phyloP scores from a whole-genome alignment of 371 early-diverging fungal species.

The Entomophthora muscae region DNA sequence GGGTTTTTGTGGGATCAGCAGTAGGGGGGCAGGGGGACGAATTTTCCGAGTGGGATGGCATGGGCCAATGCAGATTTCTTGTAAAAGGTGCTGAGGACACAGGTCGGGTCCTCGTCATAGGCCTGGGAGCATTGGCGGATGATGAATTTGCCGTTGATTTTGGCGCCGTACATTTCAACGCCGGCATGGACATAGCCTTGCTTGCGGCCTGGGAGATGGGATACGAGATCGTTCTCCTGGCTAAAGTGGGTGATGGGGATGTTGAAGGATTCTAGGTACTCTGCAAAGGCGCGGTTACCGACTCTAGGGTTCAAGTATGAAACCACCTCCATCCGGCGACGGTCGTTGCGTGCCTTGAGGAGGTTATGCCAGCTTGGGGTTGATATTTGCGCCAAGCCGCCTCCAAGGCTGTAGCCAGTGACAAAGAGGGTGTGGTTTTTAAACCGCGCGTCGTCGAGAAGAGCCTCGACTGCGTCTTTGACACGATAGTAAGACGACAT shows the following conservation, averaged over 20 bases:
- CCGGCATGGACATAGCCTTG: too few relatives aligned
- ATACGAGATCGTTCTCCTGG: too few relatives aligned
- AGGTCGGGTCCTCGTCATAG: too few relatives aligned
- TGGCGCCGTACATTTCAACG: background rate
- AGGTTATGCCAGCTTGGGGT: too few relatives aligned
- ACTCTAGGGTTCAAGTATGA: background rate
- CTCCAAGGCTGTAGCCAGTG: slow-evolving; percentile 4
- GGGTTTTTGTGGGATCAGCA: too few relatives aligned
- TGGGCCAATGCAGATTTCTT: background rate
- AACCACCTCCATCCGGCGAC: background rate
- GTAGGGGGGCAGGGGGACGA: background rate
- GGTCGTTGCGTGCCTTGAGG: background rate
- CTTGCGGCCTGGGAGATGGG: too few relatives aligned
- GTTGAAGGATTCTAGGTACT: background rate
- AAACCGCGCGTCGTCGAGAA: background rate
- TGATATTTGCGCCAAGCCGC: background rate
- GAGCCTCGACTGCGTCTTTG: background rate
- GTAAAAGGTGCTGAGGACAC: background rate
- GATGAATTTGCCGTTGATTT: too few relatives aligned
- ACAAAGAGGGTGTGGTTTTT: background rate
- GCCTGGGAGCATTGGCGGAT: background rate
- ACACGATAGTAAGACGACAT: background rate
- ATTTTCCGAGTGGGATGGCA: background rate
- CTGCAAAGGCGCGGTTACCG: background rate
- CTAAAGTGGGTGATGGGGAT: too few relatives aligned